A percentile compares a stretch with the other conserved stretches of the same genome.
phyloP scores from a whole-genome alignment of 306 rosid species.

The Lathyrus tuberosus region DNA sequence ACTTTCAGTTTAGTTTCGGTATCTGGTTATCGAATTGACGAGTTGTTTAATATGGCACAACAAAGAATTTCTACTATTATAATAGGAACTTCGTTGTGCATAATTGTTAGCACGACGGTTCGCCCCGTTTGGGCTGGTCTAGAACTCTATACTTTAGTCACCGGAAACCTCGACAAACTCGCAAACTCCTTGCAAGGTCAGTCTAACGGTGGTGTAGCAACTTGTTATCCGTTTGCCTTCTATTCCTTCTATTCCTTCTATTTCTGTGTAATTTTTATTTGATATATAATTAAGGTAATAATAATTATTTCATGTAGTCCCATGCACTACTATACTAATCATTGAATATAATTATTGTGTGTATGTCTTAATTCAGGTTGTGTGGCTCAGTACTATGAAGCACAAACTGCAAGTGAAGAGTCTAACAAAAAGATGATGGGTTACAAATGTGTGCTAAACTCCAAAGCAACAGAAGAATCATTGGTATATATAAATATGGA shows the following conservation, averaged over 20 bases:
- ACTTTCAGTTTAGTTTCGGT: slow-evolving; percentile 80
- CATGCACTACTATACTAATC: no score
- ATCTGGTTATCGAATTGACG: slow-evolving; percentile 65
- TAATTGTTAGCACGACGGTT: slow-evolving; percentile 53
- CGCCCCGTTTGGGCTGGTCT: slow-evolving; percentile 95
- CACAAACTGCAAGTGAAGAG: slow-evolving; percentile 34
- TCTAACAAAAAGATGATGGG: slow-evolving; percentile 48
- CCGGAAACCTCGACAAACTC: slow-evolving; percentile 70
- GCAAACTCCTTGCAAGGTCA: slow-evolving; percentile 70
- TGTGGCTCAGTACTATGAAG: slow-evolving; percentile 54
- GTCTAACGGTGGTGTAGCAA: neutral
- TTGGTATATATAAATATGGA: slow-evolving; percentile 48
- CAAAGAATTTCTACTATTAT: slow-evolving; percentile 65
- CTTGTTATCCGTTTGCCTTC: no score
- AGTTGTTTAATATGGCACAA: slow-evolving; percentile 55
- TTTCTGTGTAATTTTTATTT: no score
- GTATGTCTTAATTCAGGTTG: slow-evolving; percentile 64
- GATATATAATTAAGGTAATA: no score
- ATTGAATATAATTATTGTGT: no score
- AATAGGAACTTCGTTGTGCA: slow-evolving; percentile 69
- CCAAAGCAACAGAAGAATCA: slow-evolving; percentile 69
- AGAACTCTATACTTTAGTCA: slow-evolving; percentile 60
- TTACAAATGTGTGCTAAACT: slow-evolving; percentile 68
- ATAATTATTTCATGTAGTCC: no score
- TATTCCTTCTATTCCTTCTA: no score